Base-by-base conservation (phyloP, 257 asterid species). In the Ehretia macrophylla region DNA sequence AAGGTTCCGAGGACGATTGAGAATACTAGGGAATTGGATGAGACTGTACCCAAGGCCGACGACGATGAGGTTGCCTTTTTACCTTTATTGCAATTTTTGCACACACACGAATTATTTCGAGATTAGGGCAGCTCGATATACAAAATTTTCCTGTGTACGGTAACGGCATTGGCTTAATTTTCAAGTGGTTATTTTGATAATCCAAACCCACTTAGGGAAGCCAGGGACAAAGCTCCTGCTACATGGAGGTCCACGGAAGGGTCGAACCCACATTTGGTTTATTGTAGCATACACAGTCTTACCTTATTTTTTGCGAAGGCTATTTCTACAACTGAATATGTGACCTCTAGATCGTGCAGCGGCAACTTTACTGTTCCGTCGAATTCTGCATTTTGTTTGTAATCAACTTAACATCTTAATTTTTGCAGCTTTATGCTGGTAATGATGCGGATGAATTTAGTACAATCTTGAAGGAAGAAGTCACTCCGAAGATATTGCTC, bases 391-490 rank as follows among this genome's bases (percentile, higher is more conserved):
- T 27, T 6, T 27, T 27, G 6, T 10, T 10, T 55, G 48, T 35
- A 20, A 1, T 5, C 11, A 1, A 1, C 17, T 3, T 22, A 4
- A 55, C 32, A 38, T 32, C 40, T 22, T 42, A 12, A 20, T 27
- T 27, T 40, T 58, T 68, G 75, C 65, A 72, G 84, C 79, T 91
- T 22, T 88, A 79, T 77, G 96, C 83, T 54, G 90, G 84, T 27
- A 92, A 86, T 63, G 91, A 84, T 72, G 96, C 86, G 11, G 99
- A 92, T 78, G 99, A 92, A 47, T 88, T 92, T 82, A 84, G 79
- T 55, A 40, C 78, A 19, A 64, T 92, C 18, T 65, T 92, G 74
- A 79, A 75, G 64, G 85, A 82, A 56, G 94, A 77, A 14, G 32
- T 53, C 52, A n/a, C 56, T 58, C 95, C 99, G 14, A 92, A 86